phyloP scores from a whole-genome alignment of 495 filamentous ascomycete genomes.

The Bombardia bombarda region DNA sequence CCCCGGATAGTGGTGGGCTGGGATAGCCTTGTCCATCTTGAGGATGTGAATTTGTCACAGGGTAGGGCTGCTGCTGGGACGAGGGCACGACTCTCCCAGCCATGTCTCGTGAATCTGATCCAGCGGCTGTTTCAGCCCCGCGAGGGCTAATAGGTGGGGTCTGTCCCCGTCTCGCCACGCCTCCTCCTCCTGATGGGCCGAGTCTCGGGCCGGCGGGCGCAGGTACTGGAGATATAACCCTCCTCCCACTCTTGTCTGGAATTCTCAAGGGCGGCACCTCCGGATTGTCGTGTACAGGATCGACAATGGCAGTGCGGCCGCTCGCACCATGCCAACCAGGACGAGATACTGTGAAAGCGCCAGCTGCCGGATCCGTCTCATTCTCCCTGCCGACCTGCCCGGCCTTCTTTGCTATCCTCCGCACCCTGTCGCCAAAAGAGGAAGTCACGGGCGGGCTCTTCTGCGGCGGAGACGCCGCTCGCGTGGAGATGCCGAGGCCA shows the following conservation, averaged over 20 bases:
- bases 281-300: conserved; percentile 36
- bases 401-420: conserved; percentile 33
- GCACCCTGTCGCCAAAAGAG: conserved; percentile 39
- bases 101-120: conserved; percentile 18
- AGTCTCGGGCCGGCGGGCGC: conserved; percentile 8
- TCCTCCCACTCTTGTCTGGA: conserved; percentile 37
- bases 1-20: conserved; percentile 28
- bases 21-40: conserved; percentile 21
- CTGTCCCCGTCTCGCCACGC: conserved; percentile 15
- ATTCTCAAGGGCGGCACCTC: conserved; percentile 34
- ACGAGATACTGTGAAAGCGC: conserved; percentile 25
- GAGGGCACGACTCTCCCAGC: conserved; percentile 15
- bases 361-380: conserved; percentile 22
- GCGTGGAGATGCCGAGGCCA: conserved; percentile 24
- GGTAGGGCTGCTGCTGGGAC: conserved; percentile 16
- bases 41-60: conserved; percentile 11
- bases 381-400: conserved; percentile 13
- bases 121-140: conserved; percentile 19
- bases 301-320: conserved; percentile 39
- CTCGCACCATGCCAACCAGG: conserved; percentile 48
- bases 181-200: conserved; percentile 3
- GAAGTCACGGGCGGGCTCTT: conserved; percentile 9
- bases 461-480: conserved; percentile 14
- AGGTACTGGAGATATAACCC: conserved; percentile 15
- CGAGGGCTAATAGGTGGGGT: conserved; percentile 29